Base-by-base conservation (phyloP, 192 early-diverging fungal species). In the Kappamyces sp. region DNA sequence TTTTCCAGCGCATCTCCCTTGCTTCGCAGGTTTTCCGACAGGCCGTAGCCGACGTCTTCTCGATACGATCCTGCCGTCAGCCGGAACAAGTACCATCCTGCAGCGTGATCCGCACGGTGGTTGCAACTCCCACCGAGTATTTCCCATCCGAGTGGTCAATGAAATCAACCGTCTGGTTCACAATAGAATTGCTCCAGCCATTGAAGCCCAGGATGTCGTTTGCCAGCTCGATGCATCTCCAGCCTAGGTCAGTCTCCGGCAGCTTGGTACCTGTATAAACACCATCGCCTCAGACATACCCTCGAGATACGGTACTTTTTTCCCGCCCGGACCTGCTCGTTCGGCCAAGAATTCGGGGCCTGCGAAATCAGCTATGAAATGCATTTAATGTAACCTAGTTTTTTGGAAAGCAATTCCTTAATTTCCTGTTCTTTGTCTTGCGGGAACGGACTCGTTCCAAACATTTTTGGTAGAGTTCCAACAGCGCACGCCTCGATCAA, bases 191-290 rank as follows among this genome's bases (percentile, higher is more conserved):
- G 40, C 78, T 79, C 95, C 95, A 98, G 6, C 93, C 93, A 63
- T 95, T 80, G 68, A 96, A 97, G 2, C 93, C 96, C 78, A 98
- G 97, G 3, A 95, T 62, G 34, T 91, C 85, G 63, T 98, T 93
- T 48, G 96, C 96, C 37, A 97, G 67, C 61, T 84, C 85, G 44
- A 91, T 89, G 40, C 80, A 83, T 35, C 82, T 86, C 83, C 84
- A 86, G 5, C 90, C 92, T 64, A 23, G 23, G 23, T 92, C 90
- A 40, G 93, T 60, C 54, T 91, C 92, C n/a, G 74, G 74, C 9
- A 94, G 71, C 31, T 83, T 84, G 0, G 65, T 64, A 66, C 46
- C 36, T 42, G 32, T 50, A 41, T 12, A 44, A 52, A 52, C 12
- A 44, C n/a, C 12, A 58, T 60, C 13, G 12, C 58, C 40, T 58